Base-by-base conservation (phyloP, 164 flowering plant species). In the Stephania cephalantha region DNA sequence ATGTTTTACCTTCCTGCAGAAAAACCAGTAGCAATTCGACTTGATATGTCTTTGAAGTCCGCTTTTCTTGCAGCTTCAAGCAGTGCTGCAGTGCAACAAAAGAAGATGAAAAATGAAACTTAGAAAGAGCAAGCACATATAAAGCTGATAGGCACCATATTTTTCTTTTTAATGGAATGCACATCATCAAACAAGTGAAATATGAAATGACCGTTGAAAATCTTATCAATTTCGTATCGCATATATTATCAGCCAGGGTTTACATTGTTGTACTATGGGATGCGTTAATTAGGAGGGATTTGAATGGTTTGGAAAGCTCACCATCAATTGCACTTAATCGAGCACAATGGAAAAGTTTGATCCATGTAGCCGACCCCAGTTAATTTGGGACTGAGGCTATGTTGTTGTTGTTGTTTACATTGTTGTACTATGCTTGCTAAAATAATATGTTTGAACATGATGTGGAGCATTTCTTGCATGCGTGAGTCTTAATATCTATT, bases 41-140 rank as follows among this genome's bases (percentile, higher is more conserved):
- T 85, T 71, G 82, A 80, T 53, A 86, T 79, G 70, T 85, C 90
- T 68, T 81, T 87, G 85, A 95, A 89, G 78, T 95, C 91, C 9
- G 89, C 88, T 85, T 90, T 91, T 82, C 90, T 93, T 69, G 97
- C 89, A 69, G 91, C 88, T 86, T 95, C 98, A 53, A 95, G 97
- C 85, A 95, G 78, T 77, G 99, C 99, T 95, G 89, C 79, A 77
- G 53, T 1, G 48, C n/a, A 45, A 45, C n/a, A 7, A 18, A 3
- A 22, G 15, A 61, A 35, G 42, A 35, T 44, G 25, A 69, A 46
- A 65, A 31, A 46, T n/a, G 63, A 64, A 71, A 76, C 7, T 42
- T n/a, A 31, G 48, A 42, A 69, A 69, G 48, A 69, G 20, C 42
- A 13, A 15, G 48, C 20, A 69, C 7, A 35, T 18, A 31, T n/a